Evolutionary conservation across 257 asterid genomes (phyloP).

Genomic region (Mitragyna speciosa): DNA sequence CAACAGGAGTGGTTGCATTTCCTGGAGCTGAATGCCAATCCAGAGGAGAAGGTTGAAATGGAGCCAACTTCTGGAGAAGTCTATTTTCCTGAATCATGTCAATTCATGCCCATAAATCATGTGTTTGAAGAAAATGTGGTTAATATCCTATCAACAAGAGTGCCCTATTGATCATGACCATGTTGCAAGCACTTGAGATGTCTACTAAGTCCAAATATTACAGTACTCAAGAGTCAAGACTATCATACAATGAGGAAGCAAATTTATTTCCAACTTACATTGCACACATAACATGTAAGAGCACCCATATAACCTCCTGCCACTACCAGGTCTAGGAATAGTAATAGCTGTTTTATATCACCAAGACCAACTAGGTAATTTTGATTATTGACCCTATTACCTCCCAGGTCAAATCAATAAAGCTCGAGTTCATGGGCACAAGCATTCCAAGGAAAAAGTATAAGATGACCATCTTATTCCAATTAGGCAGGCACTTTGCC

Average conservation of each 20-base stretch:
- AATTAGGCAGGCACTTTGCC: background rate
- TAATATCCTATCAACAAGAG: background rate
- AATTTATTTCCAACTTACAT: background rate
- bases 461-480: background rate
- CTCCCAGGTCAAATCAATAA: background rate
- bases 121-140: background rate
- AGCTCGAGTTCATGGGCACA: background rate
- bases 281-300: background rate
- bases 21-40: conserved; percentile 58
- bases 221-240: background rate
- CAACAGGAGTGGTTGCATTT: conserved; percentile 51
- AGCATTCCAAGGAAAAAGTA: background rate
- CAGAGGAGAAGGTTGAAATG: conserved; percentile 52
- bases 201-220: background rate
- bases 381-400: background rate
- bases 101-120: conserved; percentile 5
- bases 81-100: conserved; percentile 54
- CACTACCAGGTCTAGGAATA: background rate
- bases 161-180: background rate
- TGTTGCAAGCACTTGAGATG: background rate
- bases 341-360: background rate
- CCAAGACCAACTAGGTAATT: background rate
- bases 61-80: conserved; percentile 55
- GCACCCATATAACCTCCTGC: background rate
- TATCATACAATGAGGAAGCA: background rate